Evolutionary conservation across 306 rosid genomes (phyloP).

Genomic region (Trichosanthes truncata): DNA sequence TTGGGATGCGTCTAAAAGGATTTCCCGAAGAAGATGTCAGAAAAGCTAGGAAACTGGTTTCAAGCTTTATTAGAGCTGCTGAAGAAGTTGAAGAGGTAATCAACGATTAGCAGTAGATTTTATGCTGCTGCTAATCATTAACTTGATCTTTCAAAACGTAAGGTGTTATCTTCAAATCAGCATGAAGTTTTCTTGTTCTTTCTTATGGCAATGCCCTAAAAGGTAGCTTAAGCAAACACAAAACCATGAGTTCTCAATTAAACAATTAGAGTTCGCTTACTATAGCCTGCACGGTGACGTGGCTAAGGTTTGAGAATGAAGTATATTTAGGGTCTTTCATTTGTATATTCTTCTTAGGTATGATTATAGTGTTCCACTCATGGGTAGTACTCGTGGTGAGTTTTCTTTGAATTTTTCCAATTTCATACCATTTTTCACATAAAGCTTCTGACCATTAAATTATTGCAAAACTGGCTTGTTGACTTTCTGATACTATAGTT

Average conservation of each 20-base stretch:
- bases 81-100: constrained; percentile 95
- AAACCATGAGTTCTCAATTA: not conserved
- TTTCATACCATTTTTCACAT: not conserved
- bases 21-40: constrained; percentile 73
- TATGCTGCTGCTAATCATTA: not conserved
- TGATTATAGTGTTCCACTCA: not conserved
- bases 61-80: constrained; percentile 64
- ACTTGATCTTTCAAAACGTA: not conserved
- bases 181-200: not conserved
- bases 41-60: constrained; percentile 62
- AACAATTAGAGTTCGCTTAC: not conserved
- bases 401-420: not conserved
- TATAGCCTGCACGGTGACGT: not conserved
- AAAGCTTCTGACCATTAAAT: not conserved
- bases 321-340: not conserved
- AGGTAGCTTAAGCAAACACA: not conserved
- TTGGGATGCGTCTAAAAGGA: constrained; percentile 68
- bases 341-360: not conserved
- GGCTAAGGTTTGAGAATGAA: not conserved
- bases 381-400: not conserved
- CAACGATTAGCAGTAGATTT: not conserved
- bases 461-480: not conserved
- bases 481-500: not conserved
- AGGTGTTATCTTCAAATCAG: not conserved
- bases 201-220: not conserved